Evolutionary conservation across 2,329 filamentous ascomycete genomes (phyloP), one percentile per base, ranked within the genome.

Genomic region (Cordyceps cicadae): DNA sequence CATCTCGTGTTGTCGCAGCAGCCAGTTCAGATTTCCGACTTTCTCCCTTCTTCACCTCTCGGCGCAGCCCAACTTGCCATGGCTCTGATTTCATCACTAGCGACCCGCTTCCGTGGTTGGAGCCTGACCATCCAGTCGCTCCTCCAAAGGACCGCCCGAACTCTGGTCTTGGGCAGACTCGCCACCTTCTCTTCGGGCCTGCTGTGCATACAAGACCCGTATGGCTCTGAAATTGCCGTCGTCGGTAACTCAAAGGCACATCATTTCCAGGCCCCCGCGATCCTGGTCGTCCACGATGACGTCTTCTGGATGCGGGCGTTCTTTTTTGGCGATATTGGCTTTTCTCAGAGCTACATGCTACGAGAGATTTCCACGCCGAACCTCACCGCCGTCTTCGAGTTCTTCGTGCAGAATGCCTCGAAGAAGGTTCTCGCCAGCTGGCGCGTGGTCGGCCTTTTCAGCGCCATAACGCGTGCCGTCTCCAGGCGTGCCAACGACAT

Each of bases 261-360:
- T 19, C 58, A 54, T 37, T 39, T 29, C 21, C 51, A 54, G 21
- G 39, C 24, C n/a, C 46, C 48, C 19, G 59, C 59, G 24, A 21
- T 61, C 15, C 72, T 90, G 39, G 76, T 79, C 8, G 80, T 90
- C 14, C 81, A 82, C 68, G 81, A 82, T 66, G 86, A 88, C 64
- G 77, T 83, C 41, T 89, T 90, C 69, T 90, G 87, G 87, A 79
- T 88, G 66, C 80, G 87, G 43, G 72, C 88, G 54, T 77, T 87
- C 49, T 72, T 90, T 29, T 88, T 88, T 67, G 85, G 83, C 43
- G 87, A 90, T 70, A 89, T 90, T 86, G 87, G 87, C 3, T 89
- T 90, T 64, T 83, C 86, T 12, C 85, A 88, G 70, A 82, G 85
- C 41, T 90, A 88, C 68, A 90, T 90, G 86, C 76, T 90, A 12